phyloP scores from a whole-genome alignment of 192 early-diverging fungal genomes.

The Coemansia sp. region DNA sequence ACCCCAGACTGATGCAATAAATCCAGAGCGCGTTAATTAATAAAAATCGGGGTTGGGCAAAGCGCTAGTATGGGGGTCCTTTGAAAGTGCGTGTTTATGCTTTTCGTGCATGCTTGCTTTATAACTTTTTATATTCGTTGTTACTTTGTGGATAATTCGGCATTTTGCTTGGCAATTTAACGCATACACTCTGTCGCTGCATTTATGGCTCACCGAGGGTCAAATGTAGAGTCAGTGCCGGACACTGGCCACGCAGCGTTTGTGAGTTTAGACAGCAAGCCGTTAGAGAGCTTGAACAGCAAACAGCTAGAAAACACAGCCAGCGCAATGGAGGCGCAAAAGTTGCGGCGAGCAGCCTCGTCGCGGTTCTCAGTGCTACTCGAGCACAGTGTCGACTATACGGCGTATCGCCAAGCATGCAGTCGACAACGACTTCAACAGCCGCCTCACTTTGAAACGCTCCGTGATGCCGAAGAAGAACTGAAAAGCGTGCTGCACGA shows the following conservation, averaged over 20 bases:
- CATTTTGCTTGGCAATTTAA: background rate
- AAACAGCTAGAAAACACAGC: background rate
- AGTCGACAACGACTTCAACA: slow-evolving; percentile 31
- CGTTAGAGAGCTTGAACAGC: too few relatives aligned
- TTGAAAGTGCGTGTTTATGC: background rate
- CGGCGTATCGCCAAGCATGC: slow-evolving; percentile 32
- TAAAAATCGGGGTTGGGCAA: background rate
- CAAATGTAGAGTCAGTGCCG: background rate
- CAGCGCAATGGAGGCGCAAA: background rate
- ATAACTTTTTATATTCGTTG: background rate
- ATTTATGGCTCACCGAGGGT: slow-evolving; percentile 4
- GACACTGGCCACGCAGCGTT: slow-evolving; percentile 3
- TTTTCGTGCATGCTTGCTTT: background rate
- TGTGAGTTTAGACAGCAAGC: background rate
- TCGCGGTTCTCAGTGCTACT: slow-evolving; percentile 49
- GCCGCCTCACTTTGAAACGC: slow-evolving; percentile 45
- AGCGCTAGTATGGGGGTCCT: background rate
- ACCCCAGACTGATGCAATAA: too few relatives aligned
- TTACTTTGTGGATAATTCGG: slow-evolving; percentile 1
- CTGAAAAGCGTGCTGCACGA: slow-evolving; percentile 47
- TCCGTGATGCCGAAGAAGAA: slow-evolving; percentile 43
- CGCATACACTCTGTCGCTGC: background rate
- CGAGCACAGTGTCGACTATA: slow-evolving; percentile 48
- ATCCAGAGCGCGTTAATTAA: background rate
- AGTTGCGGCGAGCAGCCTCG: slow-evolving; percentile 21